Percentiles rank a stretch among this genome's conserved stretches.
These are phyloP conservation scores for Simplicillium aogashimaense DNA, from an alignment of 2,329 filamentous ascomycete species.

Conservation along the genomic window DNA sequence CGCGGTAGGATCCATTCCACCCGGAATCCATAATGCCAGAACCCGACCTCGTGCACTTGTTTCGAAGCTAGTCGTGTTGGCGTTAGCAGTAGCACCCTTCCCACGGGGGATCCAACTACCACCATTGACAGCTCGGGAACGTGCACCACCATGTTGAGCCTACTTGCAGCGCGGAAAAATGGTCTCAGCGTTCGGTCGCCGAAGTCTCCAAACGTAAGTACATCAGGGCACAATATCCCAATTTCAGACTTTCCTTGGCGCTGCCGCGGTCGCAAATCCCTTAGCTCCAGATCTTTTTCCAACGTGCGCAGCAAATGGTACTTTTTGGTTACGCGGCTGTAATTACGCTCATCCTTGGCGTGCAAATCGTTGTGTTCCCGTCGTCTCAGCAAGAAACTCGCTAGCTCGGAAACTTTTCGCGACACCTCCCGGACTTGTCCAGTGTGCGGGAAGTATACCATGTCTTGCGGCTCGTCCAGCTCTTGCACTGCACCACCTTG, in stretches of 20 bases:
- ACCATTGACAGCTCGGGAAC: slow-evolving; percentile 64
- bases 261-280: slow-evolving; percentile 16
- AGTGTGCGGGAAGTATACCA: slow-evolving; percentile 25
- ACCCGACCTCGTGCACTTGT: slow-evolving; percentile 9
- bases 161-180: slow-evolving; percentile 23
- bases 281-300: slow-evolving; percentile 37
- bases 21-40: slow-evolving; percentile 35
- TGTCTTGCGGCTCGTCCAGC: slow-evolving; percentile 10
- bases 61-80: slow-evolving; percentile 23
- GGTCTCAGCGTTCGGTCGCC: slow-evolving; percentile 10
- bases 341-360: neutral
- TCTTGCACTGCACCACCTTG: neutral
- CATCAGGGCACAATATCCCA: slow-evolving; percentile 20
- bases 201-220: slow-evolving; percentile 15
- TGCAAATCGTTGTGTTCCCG: neutral
- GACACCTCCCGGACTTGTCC: slow-evolving; percentile 13
- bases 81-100: slow-evolving; percentile 56
- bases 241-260: slow-evolving; percentile 11
- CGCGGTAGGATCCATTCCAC: slow-evolving; percentile 43
- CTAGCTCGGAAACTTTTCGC: slow-evolving; percentile 6
- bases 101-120: slow-evolving; percentile 55
- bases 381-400: slow-evolving; percentile 12
- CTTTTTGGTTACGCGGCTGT: slow-evolving; percentile 1
- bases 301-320: slow-evolving; percentile 37
- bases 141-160: slow-evolving; percentile 49